phyloP scores from a whole-genome alignment of 129 eudicot genomes.

The Ambrosia trifida region DNA sequence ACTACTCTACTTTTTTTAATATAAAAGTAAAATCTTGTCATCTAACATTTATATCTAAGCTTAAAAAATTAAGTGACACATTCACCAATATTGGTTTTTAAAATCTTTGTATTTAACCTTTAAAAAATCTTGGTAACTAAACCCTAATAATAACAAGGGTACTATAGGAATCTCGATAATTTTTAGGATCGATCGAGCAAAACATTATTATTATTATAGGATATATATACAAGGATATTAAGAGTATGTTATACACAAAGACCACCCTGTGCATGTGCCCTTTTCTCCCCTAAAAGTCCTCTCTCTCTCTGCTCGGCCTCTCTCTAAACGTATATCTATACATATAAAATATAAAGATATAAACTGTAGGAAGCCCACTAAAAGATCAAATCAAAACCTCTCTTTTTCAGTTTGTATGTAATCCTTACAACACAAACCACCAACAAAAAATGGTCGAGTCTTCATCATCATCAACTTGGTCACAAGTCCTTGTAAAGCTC shows the following conservation, averaged over 20 bases:
- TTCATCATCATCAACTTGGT: constrained; percentile 49
- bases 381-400: constrained; percentile 30
- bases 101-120: too few relatives aligned
- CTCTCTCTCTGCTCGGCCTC: constrained; percentile 20
- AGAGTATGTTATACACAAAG: constrained; percentile 32
- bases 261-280: constrained; percentile 61
- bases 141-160: too few relatives aligned
- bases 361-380: constrained; percentile 28
- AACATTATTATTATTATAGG: background rate
- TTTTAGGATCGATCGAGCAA: too few relatives aligned
- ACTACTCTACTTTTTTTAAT: too few relatives aligned
- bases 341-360: constrained; percentile 17
- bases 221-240: constrained; percentile 17
- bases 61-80: too few relatives aligned
- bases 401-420: constrained; percentile 26
- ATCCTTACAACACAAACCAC: constrained; percentile 14
- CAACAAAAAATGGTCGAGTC: constrained; percentile 46
- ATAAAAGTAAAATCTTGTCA: too few relatives aligned
- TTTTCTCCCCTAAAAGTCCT: constrained; percentile 43
- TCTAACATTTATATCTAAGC: too few relatives aligned
- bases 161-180: too few relatives aligned
- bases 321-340: background rate
- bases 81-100: too few relatives aligned
- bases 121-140: too few relatives aligned
- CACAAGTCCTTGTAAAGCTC: constrained; percentile 38